These are phyloP conservation scores for Irineochytrium annulatum DNA, from an alignment of 192 early-diverging fungal species.

Conservation along the genomic window DNA sequence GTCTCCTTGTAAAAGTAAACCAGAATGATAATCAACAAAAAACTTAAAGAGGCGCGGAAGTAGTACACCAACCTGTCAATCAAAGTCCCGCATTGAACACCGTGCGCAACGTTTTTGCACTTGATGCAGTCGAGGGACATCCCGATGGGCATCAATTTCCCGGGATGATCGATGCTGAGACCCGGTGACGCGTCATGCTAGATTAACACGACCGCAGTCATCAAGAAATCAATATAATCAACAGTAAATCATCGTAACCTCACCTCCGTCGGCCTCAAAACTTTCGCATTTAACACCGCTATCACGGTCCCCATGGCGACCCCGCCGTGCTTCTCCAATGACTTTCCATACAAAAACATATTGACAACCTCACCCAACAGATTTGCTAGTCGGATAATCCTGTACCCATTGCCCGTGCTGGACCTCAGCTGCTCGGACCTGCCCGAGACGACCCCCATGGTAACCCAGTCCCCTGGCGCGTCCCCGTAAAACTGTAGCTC, in stretches of 20 bases:
- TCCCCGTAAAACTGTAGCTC: too few relatives aligned
- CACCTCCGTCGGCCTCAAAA: slow-evolving; percentile 1
- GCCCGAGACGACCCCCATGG: background rate
- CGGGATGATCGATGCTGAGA: background rate
- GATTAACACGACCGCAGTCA: background rate
- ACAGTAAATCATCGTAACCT: background rate
- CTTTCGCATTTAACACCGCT: background rate
- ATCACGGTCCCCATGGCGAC: background rate
- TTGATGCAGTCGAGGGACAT: background rate
- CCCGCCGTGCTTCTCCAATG: background rate
- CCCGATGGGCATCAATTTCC: background rate
- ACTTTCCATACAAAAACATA: background rate
- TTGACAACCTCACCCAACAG: background rate
- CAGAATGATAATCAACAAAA: too few relatives aligned
- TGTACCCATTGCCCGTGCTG: background rate
- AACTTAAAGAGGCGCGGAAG: too few relatives aligned
- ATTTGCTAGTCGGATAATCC: background rate
- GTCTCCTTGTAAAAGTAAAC: background rate
- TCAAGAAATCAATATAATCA: background rate
- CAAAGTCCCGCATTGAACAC: background rate
- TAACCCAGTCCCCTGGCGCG: slow-evolving; percentile 6
- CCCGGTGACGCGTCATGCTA: background rate
- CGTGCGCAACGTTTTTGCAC: background rate
- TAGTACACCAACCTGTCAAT: slow-evolving; percentile 4
- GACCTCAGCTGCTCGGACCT: background rate